Base-by-base conservation (phyloP, 306 rosid species). In the Senna tora region DNA sequence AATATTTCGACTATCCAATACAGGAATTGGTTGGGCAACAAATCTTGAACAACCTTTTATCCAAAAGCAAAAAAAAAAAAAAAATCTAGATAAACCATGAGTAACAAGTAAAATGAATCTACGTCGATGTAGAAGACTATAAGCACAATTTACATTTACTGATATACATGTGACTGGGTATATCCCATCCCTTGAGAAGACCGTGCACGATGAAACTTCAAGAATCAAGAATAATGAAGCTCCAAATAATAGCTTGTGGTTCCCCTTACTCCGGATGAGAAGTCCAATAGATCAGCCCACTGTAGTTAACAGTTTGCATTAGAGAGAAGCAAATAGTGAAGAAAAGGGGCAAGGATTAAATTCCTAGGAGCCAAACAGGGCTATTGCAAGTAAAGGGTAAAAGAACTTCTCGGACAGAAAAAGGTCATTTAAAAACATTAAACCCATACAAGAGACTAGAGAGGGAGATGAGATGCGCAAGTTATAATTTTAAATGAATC, bases 261-360 rank as follows among this genome's bases (percentile, higher is more conserved):
- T 59, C n/a, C 38, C 71, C 71, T 87, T 83, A 94, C 84, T 91
- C 96, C 17, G 96, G 86, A 81, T 94, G 99, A 77, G 85, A 65
- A 75, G 99, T 91, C 99, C 99, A 94, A 83, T 94, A 91, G 73
- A 89, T 64, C 72, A 94, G 89, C 78, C 99, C 99, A 73, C 99
- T 91, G 88, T 68, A 86, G 2, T 51, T 56, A 67, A 75, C 19
- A 6, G 77, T 17, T 74, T 30, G 21, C 30, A 72, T 77, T 51
- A 63, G 33, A 28, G 4, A 11, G 55, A 61, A 61, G 67, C 67
- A 38, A 43, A 17, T 28, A 33, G 16, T 4, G 13, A 15, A 4
- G 21, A 30, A 7, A 57, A 16, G 20, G 5, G 38, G 2, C 17
- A 5, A 14, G 3, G 30, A 36, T 54, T 62, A 33, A 30, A 46